These are phyloP conservation scores for Coniochaeta sp. DNA, from an alignment of 2,329 filamentous ascomycete genomes.

Conservation along the genomic window DNA sequence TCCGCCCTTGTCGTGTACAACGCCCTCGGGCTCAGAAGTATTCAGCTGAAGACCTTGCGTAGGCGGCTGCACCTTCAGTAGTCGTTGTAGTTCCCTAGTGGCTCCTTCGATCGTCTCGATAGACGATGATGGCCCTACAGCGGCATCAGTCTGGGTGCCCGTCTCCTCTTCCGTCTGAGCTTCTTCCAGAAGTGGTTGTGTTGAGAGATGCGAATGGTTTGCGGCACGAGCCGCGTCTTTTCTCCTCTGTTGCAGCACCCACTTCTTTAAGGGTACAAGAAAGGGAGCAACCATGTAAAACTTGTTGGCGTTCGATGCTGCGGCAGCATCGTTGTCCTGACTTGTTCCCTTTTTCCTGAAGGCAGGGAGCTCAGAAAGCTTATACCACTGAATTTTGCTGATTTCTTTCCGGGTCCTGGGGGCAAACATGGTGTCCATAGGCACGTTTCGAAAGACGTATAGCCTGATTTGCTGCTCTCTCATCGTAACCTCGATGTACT, in stretches of 20 bases:
- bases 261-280: constrained; percentile 75
- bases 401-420: constrained; percentile 94
- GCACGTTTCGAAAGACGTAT: constrained; percentile 85
- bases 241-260: constrained; percentile 80
- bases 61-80: constrained; percentile 48
- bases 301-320: constrained; percentile 64
- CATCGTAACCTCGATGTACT: constrained; percentile 84
- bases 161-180: constrained; percentile 56
- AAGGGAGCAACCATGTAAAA: constrained; percentile 99
- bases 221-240: constrained; percentile 47
- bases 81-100: constrained; percentile 43
- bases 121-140: constrained; percentile 19
- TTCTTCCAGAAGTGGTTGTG: constrained; percentile 44
- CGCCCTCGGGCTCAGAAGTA: constrained; percentile 7
- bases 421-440: constrained; percentile 80
- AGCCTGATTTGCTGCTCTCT: constrained; percentile 87
- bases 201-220: constrained; percentile 31
- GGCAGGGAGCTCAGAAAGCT: constrained; percentile 77
- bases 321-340: constrained; percentile 49
- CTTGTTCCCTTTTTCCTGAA: constrained; percentile 60
- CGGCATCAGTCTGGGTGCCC: constrained; percentile 30
- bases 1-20: constrained; percentile 36
- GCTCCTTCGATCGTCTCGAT: constrained; percentile 43
- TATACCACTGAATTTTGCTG: constrained; percentile 94
- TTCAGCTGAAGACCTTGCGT: constrained; percentile 38